Base-by-base conservation (phyloP, 2,329 filamentous ascomycete genomes). In the Verticillium nubilum region DNA sequence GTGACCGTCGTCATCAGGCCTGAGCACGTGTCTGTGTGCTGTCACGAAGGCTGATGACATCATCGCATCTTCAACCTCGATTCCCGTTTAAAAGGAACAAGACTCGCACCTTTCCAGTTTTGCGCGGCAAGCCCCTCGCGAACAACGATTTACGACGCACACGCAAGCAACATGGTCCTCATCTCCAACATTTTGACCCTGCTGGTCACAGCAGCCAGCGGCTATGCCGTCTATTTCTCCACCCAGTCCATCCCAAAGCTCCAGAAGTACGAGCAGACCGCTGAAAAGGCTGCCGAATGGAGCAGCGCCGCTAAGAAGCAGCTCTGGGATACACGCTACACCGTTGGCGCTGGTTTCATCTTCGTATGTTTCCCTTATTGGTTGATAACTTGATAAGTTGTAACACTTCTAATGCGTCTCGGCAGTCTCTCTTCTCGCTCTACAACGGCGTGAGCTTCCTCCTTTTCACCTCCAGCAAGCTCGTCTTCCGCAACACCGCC, bases 241-340 rank as follows among this genome's bases (percentile, higher is more conserved):
- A 31, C 60, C 5, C 60, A 62, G 29, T 70, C 69, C 3, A 69
- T 70, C 47, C 62, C 65, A 5, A 68, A 67, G 54, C 64, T 72
- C 17, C 65, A 58, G 15, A 67, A 63, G 23, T 71, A 71, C 62
- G 68, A 71, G 54, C 58, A 59, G 4, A 67, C 68, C 25, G 69
- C 66, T 25, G 59, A 70, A 56, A 67, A 66, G 58, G 68, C 68
- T 3, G 69, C 69, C 7, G 65, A 69, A 10, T 72, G 69, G 69
- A 72, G 68, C 62, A 61, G 57, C 26, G 60, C 61, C 1, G 69
- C 67, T 1, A 63, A 67, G 58, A 66, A 67, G 42, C 61, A 63
- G 6, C 62, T 72, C 13, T 66, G 67, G 67, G 65, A 66, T 5
- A 66, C 68, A 17, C 62, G 69, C 9, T 67, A 67, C 59, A 70